Base-by-base conservation (phyloP, 352 stramenopile species). In the Phytophthora hybrid region DNA sequence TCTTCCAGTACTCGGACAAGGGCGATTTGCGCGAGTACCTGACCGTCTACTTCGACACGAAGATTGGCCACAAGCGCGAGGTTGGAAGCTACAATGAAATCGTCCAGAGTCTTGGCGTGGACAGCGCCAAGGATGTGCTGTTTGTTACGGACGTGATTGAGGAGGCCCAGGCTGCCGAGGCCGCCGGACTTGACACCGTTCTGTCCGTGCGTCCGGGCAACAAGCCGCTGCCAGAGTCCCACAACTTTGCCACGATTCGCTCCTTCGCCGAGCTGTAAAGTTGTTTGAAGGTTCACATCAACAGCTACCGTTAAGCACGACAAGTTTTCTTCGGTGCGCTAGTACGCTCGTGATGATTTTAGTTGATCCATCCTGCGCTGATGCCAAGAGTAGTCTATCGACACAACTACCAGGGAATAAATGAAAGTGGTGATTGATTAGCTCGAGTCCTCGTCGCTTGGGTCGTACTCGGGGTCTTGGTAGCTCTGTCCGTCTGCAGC, bases 61-160 rank as follows among this genome's bases (percentile, higher is more conserved):
- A 78, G 18, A 82, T 93, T 31, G 92, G 92, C 44, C 80, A 91
- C 77, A 97, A 97, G 80, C 84, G 87, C 71, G 79, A 93, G 65
- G 55, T 73, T 23, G 60, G 51, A 59, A 94, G 85, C 62, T 96
- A 97, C 80, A 71, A 75, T 55, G 87, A 97, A 79, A 97, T 98
- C 52, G 69, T 91, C 32, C 78, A 88, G 41, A 94, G 83, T 56
- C 76, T 98, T 10, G 91, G 91, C 1, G 88, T 97, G 34, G 89
- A 95, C 62, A 87, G 80, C 63, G 81, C 78, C 47, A 80, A 87
- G 23, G 85, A 97, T 37, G 81, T 98, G 37, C 79, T 97, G 2
- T 98, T 98, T 58, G 84, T 97, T 34, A 98, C 93, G 49, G 93
- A 98, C 63, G 79, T 97, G 44, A 84, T 97, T 21, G 85, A 91